Evolutionary conservation across 2,329 filamentous ascomycete genomes (phyloP).

Genomic region (Chalara sp.): DNA sequence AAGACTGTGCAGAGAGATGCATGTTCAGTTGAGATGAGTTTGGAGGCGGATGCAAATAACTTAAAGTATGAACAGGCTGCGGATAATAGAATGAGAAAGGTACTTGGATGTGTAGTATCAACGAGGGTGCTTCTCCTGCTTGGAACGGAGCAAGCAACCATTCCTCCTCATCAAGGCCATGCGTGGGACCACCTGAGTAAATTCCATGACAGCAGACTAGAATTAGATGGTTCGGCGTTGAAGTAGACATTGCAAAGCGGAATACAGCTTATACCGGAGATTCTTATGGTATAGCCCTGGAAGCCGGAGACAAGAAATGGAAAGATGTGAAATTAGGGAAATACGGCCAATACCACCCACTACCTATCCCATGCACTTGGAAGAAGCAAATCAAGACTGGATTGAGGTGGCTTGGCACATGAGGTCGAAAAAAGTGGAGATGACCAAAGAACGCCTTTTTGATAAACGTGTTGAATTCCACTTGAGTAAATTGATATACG

Average conservation of each 20-base stretch:
- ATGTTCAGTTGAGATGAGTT: too few species aligned
- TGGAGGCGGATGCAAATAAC: too few species aligned
- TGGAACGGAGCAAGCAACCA: constrained; percentile 77
- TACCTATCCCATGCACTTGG: too few species aligned
- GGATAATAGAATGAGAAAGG: constrained; percentile 49
- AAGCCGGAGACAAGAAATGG: constrained; percentile 17
- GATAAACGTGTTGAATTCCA: too few species aligned
- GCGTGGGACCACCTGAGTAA: constrained; percentile 52
- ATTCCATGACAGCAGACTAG: constrained; percentile 83
- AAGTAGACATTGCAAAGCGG: background rate
- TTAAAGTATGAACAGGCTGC: constrained; percentile 25
- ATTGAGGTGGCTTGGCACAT: too few species aligned
- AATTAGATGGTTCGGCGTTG: constrained; percentile 47
- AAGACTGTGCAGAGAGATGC: background rate
- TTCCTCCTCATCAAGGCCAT: constrained; percentile 40
- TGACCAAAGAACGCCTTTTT: too few species aligned
- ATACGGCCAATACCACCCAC: too few species aligned
- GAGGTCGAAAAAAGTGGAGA: too few species aligned
- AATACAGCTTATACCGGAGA: constrained; percentile 35
- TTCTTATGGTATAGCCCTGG: constrained; percentile 48
- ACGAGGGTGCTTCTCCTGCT: constrained; percentile 69
- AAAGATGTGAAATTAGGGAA: too few species aligned
- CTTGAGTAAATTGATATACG: too few species aligned
- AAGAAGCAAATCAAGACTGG: too few species aligned
- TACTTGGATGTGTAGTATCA: constrained; percentile 63